Evolutionary conservation across 495 filamentous ascomycete genomes (phyloP).

Genomic region (Penicillium coffeae): DNA sequence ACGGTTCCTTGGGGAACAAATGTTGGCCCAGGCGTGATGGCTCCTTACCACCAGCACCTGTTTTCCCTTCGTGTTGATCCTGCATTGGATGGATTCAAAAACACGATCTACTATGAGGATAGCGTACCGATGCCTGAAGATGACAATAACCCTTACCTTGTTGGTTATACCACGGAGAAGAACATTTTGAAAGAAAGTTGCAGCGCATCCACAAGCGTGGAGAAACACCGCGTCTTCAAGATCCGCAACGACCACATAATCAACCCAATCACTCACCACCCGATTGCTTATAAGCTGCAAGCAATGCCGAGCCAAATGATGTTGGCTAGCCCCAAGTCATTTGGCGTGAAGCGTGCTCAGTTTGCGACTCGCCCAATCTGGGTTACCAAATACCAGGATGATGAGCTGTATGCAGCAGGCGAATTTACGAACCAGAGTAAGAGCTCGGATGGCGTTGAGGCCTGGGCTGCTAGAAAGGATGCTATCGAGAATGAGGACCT

Average conservation of each 20-base stretch:
- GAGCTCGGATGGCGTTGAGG: constrained; percentile 46
- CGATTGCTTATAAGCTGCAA: constrained; percentile 76
- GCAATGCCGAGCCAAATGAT: constrained; percentile 73
- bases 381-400: constrained; percentile 73
- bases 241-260: constrained; percentile 67
- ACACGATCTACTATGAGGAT: constrained; percentile 69
- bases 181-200: constrained; percentile 59
- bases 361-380: constrained; percentile 83
- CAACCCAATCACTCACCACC: constrained; percentile 71
- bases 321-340: constrained; percentile 65
- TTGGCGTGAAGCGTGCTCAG: constrained; percentile 70
- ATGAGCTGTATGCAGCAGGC: constrained; percentile 78
- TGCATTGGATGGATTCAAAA: constrained; percentile 67
- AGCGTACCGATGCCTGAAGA: constrained; percentile 68
- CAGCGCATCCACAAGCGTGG: constrained; percentile 59
- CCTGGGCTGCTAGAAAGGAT: constrained; percentile 43
- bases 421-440: constrained; percentile 85
- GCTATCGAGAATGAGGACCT: constrained; percentile 47
- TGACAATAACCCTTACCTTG: constrained; percentile 68
- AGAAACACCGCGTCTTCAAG: constrained; percentile 71
- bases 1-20: constrained; percentile 73
- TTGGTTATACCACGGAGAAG: constrained; percentile 65
- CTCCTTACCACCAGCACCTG: constrained; percentile 79
- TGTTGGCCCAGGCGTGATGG: constrained; percentile 81
- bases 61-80: constrained; percentile 89